Base-by-base conservation (phyloP, 139 green algal species). In the Coelastrella sp. region DNA sequence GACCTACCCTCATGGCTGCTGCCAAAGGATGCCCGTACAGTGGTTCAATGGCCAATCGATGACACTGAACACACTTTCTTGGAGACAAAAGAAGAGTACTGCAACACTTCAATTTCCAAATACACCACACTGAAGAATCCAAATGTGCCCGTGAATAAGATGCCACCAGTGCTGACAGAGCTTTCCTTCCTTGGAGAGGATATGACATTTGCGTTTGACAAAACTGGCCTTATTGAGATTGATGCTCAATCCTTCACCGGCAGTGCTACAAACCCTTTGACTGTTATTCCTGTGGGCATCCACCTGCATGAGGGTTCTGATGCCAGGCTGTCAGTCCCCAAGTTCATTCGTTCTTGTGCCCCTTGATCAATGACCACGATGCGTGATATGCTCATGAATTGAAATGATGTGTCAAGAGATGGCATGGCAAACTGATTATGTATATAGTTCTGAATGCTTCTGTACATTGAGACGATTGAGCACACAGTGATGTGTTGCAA, bases 21-120 rank as follows among this genome's bases (percentile, higher is more conserved):
- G n/a, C 80, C 80, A n/a, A 86, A 61, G 22, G 71, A 75, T n/a
- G 13, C 71, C 4, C 60, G 80, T 8, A 76, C 32, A 4, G 80
- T 86, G 17, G n/a, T 76, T n/a, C 80, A 86, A 23, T 86, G 80
- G 80, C 80, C 80, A 8, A 86, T 86, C 59, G 10, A 86, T 23
- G 80, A 86, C n/a, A 61, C 80, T 13, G 59, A 47, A n/a, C 20
- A 75, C 23, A 86, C 80, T 22, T 76, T 76, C 80, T 60, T 86
- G 11, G 80, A n/a, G 6, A 76, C 80, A 2, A 3, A 57, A 11
- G 10, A 61, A 22, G 80, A 60, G 8, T 86, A 74, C 68, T 47
- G 16, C 5, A 61, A 61, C 60, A 76, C n/a, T 8, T 14, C 47
- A 11, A 86, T 86, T 32, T 19, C 23, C n/a, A 7, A 60, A 10